phyloP scores from a whole-genome alignment of 805 yeast species.

The Candida hispaniensis region DNA sequence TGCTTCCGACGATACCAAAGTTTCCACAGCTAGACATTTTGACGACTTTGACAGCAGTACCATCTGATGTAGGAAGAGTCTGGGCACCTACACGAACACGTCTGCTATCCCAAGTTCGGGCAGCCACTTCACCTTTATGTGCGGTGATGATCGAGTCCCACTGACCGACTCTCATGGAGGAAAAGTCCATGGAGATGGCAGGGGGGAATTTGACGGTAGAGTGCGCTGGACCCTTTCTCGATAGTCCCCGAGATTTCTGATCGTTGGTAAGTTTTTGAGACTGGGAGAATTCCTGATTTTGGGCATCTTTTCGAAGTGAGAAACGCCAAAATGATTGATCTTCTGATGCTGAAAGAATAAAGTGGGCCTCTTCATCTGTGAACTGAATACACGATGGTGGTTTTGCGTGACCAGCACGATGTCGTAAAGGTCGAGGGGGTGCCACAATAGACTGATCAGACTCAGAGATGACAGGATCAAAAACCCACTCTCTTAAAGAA shows the following conservation, averaged over 20 bases:
- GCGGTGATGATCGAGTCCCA: conserved; percentile 93
- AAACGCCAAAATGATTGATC: conserved; percentile 86
- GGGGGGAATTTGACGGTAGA: conserved; percentile 52
- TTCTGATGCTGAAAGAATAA: conserved; percentile 71
- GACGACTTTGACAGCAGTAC: conserved; percentile 61
- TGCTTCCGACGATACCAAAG: conserved; percentile 84
- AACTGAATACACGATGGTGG: conserved; percentile 73
- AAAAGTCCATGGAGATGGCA: conserved; percentile 56
- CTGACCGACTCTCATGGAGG: conserved; percentile 66
- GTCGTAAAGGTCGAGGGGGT: conserved; percentile 84
- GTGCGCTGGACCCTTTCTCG: conserved; percentile 21
- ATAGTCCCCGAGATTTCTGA: conserved; percentile 21
- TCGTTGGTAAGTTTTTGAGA: conserved; percentile 14
- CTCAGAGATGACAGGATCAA: conserved; percentile 74
- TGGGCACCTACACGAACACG: conserved; percentile 71
- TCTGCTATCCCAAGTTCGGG: conserved; percentile 82
- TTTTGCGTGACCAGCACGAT: conserved; percentile 95
- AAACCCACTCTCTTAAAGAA: conserved; percentile 76
- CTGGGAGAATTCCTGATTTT: conserved; percentile 87
- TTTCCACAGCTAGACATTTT: conserved; percentile 89
- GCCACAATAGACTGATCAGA: conserved; percentile 46
- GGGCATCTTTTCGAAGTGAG: conserved; percentile 90
- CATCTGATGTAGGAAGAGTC: conserved; percentile 63
- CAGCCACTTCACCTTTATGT: conserved; percentile 71
- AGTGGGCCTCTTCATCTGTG: conserved; percentile 74